Base-by-base conservation (phyloP, 805 yeast species). In the Lachancea sp. region DNA sequence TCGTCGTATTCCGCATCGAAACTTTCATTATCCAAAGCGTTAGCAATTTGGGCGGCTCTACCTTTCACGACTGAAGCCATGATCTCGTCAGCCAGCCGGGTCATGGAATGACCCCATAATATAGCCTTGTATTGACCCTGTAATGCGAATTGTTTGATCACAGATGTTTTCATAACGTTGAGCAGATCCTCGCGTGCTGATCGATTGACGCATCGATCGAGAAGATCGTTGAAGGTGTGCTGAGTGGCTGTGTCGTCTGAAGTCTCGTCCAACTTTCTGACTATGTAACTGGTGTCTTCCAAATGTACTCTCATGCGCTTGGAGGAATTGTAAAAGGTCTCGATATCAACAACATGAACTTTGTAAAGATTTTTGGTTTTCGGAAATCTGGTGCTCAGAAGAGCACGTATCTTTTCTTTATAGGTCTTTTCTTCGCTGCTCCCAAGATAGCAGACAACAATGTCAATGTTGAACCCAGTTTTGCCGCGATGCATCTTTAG, bases 51-150 rank as follows among this genome's bases (percentile, higher is more conserved):
- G 1, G 83, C 71, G 0, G 96, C 98, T 49, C 96, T 74, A 11
- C 98, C 98, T 55, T 82, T 85, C 4, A 88, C 89, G 0, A 95
- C 82, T 44, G 85, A 64, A 0, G 95, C 73, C 29, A 91, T 69
- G n/a, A 85, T 79, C 49, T 81, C 80, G 55, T 83, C 87, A 1
- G 97, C 95, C 19, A 90, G 60, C 35, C 81, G 73, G 1, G 95
- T 85, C 95, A 87, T 85, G 22, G 85, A 79, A 57, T 82, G 85
- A 1, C 91, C 87, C 68, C 79, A 78, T 8, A 88, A 41, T 2
- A 87, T 66, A 4, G 85, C 72, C n/a, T 73, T 68, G 53, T 80
- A 75, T 0, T 62, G 56, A 13, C 68, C 63, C 11, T 65, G 61
- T 5, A 54, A 52, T 0, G 89, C 86, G 11, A 73, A 60, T 25